Percentiles rank a stretch among this genome's conserved stretches.
Evolutionary conservation across 768 basidiomycete genomes (phyloP).

Genomic region (Termitomyces sp.): DNA sequence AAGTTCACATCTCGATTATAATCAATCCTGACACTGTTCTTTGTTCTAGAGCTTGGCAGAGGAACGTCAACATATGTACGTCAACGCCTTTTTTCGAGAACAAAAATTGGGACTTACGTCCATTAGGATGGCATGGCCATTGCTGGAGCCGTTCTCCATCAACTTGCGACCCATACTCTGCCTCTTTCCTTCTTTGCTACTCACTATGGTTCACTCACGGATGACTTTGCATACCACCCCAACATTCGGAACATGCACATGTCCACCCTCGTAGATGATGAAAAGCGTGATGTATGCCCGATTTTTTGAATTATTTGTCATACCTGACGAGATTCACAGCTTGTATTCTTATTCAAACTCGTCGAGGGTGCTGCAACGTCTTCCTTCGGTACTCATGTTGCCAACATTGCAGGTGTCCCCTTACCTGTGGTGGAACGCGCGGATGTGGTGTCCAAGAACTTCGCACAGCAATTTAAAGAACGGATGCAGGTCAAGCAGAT

Average conservation of each 20-base stretch:
- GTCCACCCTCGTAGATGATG: conserved; percentile 91
- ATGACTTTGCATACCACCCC: conserved; percentile 89
- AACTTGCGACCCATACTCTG: conserved; percentile 89
- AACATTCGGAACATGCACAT: conserved; percentile 96
- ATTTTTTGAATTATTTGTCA: neutral
- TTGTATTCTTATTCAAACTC: conserved; percentile 94
- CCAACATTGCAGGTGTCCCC: conserved; percentile 92
- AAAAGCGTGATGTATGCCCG: conserved; percentile 72
- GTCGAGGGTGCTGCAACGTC: conserved; percentile 83
- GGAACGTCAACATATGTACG: conserved; percentile 91
- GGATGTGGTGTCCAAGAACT: conserved; percentile 81
- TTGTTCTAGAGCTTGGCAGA: conserved; percentile 75
- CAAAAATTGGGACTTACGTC: neutral
- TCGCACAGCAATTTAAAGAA: conserved; percentile 85
- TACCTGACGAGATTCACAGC: conserved; percentile 39
- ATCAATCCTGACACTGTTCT: conserved; percentile 12
- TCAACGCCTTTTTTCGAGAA: neutral
- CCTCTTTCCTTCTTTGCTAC: conserved; percentile 96
- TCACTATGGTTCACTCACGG: conserved; percentile 93
- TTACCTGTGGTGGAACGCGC: conserved; percentile 83
- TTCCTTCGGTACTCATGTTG: conserved; percentile 94
- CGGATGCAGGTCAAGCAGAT: conserved; percentile 66
- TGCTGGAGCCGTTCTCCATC: conserved; percentile 91
- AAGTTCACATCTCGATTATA: conserved; percentile 1
- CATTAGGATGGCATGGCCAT: conserved; percentile 98